Percentiles rank a stretch among this genome's conserved stretches.
Conservation (phyloP, 2,329 filamentous ascomycete species). For the Verticillium albo-atrum region DNA sequence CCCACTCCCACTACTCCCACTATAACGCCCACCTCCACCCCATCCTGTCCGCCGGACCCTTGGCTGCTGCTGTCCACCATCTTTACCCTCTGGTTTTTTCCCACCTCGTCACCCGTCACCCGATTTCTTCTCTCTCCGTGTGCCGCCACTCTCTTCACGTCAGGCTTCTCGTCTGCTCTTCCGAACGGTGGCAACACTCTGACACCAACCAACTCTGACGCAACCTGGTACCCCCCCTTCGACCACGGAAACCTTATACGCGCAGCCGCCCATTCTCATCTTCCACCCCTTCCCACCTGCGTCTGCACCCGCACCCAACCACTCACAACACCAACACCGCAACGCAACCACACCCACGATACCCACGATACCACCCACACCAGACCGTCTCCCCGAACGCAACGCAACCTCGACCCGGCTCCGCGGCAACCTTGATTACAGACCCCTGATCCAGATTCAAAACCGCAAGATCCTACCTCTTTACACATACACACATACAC, state of each 20-base stretch:
- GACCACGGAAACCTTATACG: not conserved
- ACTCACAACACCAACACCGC: not conserved
- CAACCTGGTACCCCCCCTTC: not conserved
- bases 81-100: not conserved
- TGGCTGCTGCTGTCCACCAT: not conserved
- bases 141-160: not conserved
- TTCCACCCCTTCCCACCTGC: not conserved
- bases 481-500: no score
- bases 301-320: not conserved
- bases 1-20: not conserved
- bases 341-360: not conserved
- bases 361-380: not conserved
- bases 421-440: not conserved
- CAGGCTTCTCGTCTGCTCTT: not conserved
- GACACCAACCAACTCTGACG: not conserved
- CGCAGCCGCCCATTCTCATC: not conserved
- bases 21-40: not conserved
- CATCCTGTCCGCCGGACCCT: not conserved
- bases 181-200: not conserved
- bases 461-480: not conserved
- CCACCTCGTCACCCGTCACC: not conserved
- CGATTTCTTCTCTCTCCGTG: not conserved
- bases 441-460: not conserved
- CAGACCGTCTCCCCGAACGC: not conserved
- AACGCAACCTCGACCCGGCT: not conserved